Evolutionary conservation across 164 flowering plant species (phyloP).

Genomic region (Protea cynaroides): DNA sequence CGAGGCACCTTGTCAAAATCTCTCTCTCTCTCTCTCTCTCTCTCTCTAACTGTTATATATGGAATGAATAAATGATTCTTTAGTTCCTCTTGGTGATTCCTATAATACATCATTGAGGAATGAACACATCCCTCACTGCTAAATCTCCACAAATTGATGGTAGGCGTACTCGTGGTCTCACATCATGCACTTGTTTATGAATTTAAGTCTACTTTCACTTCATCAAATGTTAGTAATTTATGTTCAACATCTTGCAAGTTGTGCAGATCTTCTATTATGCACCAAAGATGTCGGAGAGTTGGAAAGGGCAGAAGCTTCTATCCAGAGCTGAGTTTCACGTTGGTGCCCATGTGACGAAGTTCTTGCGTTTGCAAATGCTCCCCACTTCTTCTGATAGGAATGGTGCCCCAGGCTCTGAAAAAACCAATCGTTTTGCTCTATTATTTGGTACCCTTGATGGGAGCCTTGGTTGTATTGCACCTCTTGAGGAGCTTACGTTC

Average conservation of each 20-base stretch:
- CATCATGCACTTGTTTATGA: no score
- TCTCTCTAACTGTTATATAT: no score
- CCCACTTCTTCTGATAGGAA: conserved; percentile 56
- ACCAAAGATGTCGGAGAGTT: conserved; percentile 88
- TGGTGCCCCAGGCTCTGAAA: conserved; percentile 55
- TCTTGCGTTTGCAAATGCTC: conserved; percentile 88
- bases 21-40: no score
- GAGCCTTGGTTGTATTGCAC: conserved; percentile 91
- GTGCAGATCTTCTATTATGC: conserved; percentile 94
- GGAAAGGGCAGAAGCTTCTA: conserved; percentile 99
- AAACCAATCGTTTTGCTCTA: conserved; percentile 87
- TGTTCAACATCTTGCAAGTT: not conserved
- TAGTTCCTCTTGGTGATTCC: no score
- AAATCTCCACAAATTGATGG: no score
- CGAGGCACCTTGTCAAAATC: no score
- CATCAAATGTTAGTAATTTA: no score
- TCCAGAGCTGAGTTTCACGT: conserved; percentile 96
- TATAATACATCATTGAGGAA: no score
- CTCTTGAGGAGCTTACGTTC: conserved; percentile 91
- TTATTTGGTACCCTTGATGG: conserved; percentile 93
- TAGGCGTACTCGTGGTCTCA: no score
- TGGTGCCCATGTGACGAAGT: conserved; percentile 88
- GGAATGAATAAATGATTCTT: no score
- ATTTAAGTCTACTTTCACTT: no score
- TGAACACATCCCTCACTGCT: no score